phyloP scores from a whole-genome alignment of 164 flowering plant species.

The Chimonanthus salicifolius region DNA sequence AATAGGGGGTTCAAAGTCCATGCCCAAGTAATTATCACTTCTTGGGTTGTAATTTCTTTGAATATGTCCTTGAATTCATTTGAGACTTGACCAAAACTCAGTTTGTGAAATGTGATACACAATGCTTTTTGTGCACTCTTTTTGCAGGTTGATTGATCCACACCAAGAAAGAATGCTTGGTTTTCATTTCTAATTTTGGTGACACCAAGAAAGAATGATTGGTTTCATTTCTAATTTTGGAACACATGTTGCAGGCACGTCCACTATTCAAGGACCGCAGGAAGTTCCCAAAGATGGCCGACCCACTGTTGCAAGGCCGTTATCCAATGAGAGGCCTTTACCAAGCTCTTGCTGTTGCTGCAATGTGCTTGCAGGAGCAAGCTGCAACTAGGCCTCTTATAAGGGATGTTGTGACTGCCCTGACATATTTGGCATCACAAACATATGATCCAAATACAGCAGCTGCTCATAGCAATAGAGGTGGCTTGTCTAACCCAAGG shows the following conservation, averaged over 20 bases:
- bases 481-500: slow-evolving; percentile 48
- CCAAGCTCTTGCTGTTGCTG: slow-evolving; percentile 91
- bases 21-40: no score
- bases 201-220: background rate
- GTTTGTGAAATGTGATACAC: no score
- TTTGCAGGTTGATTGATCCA: no score
- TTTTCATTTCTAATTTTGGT: background rate
- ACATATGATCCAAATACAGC: slow-evolving; percentile 63
- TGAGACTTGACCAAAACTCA: no score
- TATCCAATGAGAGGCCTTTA: slow-evolving; percentile 86
- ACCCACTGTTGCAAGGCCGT: slow-evolving; percentile 72
- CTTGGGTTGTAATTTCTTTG: no score
- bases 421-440: slow-evolving; percentile 77
- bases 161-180: background rate
- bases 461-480: slow-evolving; percentile 33
- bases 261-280: slow-evolving; percentile 82
- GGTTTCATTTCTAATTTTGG: background rate
- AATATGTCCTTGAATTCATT: no score
- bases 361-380: slow-evolving; percentile 93
- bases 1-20: no score
- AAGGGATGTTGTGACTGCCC: slow-evolving; percentile 86
- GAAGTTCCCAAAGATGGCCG: slow-evolving; percentile 87
- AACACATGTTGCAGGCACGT: slow-evolving; percentile 53
- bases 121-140: no score
- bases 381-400: slow-evolving; percentile 85